Evolutionary conservation across 2,329 filamentous ascomycete species (phyloP).

Genomic region (Ceratocystis cubensis): DNA sequence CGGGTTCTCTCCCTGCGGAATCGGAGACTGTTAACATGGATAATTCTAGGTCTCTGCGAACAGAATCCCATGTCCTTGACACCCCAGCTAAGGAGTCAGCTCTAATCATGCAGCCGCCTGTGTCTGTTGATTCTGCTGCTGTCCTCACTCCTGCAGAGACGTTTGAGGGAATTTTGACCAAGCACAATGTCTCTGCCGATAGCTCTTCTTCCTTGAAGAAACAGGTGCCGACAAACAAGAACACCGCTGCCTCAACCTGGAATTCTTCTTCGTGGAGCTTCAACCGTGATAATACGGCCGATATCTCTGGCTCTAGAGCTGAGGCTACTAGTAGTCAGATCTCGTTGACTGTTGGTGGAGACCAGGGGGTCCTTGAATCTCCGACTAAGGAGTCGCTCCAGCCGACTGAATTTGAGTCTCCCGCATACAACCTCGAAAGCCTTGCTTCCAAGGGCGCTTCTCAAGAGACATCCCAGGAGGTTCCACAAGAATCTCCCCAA

Average conservation of each 20-base stretch:
- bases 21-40: not conserved
- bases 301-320: not conserved
- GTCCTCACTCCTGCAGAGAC: not conserved
- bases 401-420: not conserved
- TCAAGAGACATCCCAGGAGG: too few species aligned
- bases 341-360: not conserved
- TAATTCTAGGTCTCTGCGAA: not conserved
- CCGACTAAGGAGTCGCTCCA: not conserved
- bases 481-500: too few species aligned
- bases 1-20: not conserved
- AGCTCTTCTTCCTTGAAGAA: not conserved
- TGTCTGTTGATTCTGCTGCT: not conserved
- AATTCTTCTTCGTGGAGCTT: constrained; percentile 8
- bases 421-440: not conserved
- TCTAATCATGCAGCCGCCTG: not conserved
- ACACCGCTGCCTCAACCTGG: not conserved
- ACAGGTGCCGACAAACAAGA: not conserved
- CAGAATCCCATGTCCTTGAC: not conserved
- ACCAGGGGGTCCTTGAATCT: not conserved
- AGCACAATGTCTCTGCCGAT: not conserved
- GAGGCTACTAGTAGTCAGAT: not conserved
- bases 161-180: not conserved
- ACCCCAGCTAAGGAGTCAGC: not conserved
- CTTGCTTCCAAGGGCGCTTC: not conserved
- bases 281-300: not conserved